These are phyloP conservation scores for Neurospora sp. DNA, from an alignment of 495 filamentous ascomycete species.

Conservation along the genomic window DNA sequence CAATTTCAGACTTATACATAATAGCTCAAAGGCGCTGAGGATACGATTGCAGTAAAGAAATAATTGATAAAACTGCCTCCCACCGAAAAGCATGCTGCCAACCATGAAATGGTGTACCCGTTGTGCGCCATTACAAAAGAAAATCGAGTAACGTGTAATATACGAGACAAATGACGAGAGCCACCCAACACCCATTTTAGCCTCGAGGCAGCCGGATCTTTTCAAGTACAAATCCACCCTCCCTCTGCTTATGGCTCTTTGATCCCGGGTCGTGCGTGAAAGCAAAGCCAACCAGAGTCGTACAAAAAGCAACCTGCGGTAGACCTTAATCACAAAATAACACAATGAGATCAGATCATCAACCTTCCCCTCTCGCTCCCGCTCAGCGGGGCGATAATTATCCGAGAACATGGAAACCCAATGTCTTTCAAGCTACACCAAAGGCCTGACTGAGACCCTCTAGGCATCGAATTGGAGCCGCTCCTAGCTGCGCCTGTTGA, in stretches of 20 bases:
- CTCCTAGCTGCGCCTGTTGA: conserved; percentile 14
- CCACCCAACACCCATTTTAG: background rate
- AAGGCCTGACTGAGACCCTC: background rate
- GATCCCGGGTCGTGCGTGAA: background rate
- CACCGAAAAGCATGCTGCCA: background rate
- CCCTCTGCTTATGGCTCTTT: background rate
- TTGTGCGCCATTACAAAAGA: background rate
- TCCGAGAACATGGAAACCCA: background rate
- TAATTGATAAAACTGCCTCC: background rate
- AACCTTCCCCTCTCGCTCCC: background rate
- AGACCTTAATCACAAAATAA: background rate
- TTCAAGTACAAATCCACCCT: background rate
- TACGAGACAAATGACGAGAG: background rate
- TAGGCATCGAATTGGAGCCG: background rate
- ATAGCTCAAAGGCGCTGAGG: background rate
- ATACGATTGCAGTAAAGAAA: background rate
- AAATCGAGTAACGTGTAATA: background rate
- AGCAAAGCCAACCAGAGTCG: background rate
- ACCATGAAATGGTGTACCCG: background rate
- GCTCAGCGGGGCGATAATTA: background rate
- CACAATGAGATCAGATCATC: background rate
- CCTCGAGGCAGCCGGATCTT: background rate
- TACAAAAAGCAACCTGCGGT: background rate
- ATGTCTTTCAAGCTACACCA: background rate
- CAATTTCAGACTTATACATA: background rate